Percentiles rank a stretch among this genome's conserved stretches.
Conservation (phyloP, 305 asterid species). For the Caryopteris hybrid region DNA sequence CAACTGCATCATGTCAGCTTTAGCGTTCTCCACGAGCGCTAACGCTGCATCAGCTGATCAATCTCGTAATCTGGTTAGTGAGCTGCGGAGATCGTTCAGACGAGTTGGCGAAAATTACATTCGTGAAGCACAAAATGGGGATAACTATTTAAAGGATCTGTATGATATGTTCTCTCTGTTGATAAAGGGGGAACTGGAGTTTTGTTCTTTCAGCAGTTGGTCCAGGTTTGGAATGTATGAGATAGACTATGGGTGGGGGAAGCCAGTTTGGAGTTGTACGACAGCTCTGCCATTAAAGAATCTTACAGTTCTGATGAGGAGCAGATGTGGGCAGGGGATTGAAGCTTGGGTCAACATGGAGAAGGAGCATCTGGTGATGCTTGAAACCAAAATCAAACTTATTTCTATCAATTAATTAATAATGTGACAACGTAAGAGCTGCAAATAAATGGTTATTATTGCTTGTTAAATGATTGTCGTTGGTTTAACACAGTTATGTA, state of each 20-base stretch:
- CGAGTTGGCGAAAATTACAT: constrained; percentile 12
- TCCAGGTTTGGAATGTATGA: constrained; percentile 28
- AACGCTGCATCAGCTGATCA: not conserved
- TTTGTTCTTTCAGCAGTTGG: constrained; percentile 38
- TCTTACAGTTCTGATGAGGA: constrained; percentile 14
- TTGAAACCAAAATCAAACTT: not conserved
- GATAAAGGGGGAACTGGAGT: constrained; percentile 3
- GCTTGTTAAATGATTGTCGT: too few relatives aligned
- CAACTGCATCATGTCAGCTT: constrained; percentile 23
- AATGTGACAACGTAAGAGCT: too few relatives aligned
- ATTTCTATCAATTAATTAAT: not conserved
- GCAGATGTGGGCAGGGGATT: constrained; percentile 29
- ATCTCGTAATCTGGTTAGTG: constrained; percentile 10
- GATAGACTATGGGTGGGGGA: constrained; percentile 49
- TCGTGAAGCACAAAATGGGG: constrained; percentile 12
- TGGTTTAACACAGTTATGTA: too few relatives aligned
- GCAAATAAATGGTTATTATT: too few relatives aligned
- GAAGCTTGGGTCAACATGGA: constrained; percentile 38
- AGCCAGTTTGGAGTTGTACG: constrained; percentile 28
- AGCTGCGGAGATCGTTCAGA: constrained; percentile 24
- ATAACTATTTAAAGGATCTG: constrained; percentile 2
- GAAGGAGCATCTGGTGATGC: not conserved
- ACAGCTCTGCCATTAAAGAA: constrained; percentile 24
- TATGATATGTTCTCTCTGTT: not conserved
- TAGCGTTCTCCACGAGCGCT: not conserved